Percentiles rank a stretch among this genome's conserved stretches.
These are phyloP conservation scores for Coemansia sp. DNA, from an alignment of 192 early-diverging fungal genomes.

Conservation along the genomic window DNA sequence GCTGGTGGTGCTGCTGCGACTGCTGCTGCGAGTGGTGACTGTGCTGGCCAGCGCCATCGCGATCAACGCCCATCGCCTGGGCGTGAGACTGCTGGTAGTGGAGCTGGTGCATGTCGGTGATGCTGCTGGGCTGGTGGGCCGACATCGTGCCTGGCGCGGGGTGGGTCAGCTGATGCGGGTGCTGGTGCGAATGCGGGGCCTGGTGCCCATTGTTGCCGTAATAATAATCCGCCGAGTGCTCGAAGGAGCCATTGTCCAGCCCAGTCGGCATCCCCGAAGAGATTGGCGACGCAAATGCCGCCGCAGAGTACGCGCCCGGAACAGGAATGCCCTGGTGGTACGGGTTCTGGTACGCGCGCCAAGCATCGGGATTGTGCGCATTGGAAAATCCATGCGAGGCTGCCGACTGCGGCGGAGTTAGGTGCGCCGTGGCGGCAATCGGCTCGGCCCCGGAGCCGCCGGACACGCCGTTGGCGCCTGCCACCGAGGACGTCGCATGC, in stretches of 20 bases:
- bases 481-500: background rate
- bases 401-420: conserved; percentile 46
- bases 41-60: background rate
- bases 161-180: conserved; percentile 16
- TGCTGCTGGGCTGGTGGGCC: conserved; percentile 16
- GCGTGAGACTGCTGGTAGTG: conserved; percentile 19
- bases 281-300: conserved; percentile 35
- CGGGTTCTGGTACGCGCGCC: conserved; percentile 25
- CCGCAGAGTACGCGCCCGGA: conserved; percentile 22
- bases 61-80: background rate
- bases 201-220: conserved; percentile 10
- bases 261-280: conserved; percentile 19
- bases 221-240: conserved; percentile 26
- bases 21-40: background rate
- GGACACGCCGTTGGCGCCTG: conserved; percentile 9
- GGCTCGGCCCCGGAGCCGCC: background rate
- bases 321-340: conserved; percentile 25
- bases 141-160: conserved; percentile 16
- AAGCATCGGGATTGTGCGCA: conserved; percentile 17
- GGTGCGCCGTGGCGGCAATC: conserved; percentile 13
- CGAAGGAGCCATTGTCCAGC: conserved; percentile 18
- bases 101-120: conserved; percentile 33
- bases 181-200: conserved; percentile 11
- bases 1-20: background rate
- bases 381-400: conserved; percentile 30